A percentile compares a stretch with the other conserved stretches of the same genome.
phyloP scores from a whole-genome alignment of 2,329 filamentous ascomycete genomes.

The Cytospora piceae region DNA sequence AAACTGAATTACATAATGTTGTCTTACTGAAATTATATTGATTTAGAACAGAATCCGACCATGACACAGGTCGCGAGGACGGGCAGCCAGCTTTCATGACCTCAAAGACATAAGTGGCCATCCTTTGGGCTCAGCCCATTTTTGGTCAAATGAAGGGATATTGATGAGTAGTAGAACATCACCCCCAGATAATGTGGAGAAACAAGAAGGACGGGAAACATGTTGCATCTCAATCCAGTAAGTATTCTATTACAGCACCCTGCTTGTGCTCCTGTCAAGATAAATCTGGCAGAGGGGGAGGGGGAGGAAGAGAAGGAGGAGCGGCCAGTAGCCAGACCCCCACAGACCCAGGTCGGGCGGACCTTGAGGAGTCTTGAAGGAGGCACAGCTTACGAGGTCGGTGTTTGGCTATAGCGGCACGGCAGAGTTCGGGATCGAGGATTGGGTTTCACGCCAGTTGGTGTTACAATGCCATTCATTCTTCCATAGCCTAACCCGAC shows the following conservation, averaged over 20 bases:
- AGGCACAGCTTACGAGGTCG: background rate
- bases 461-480: background rate
- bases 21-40: constrained; percentile 3
- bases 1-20: background rate
- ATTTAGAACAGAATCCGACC: constrained; percentile 1
- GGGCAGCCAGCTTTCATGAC: background rate
- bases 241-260: background rate
- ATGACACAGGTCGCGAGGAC: constrained; percentile 9
- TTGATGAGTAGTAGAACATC: too few species aligned
- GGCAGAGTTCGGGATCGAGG: background rate
- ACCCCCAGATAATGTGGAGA: too few species aligned
- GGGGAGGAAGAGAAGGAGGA: background rate
- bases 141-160: too few species aligned
- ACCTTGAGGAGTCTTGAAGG: background rate
- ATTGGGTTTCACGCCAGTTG: background rate
- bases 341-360: background rate
- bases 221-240: background rate
- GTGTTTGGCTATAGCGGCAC: background rate
- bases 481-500: background rate
- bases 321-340: background rate
- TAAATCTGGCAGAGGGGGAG: background rate
- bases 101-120: too few species aligned
- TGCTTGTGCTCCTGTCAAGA: background rate
- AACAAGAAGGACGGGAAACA: background rate
- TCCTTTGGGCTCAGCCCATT: too few species aligned